Conservation (phyloP, 257 asterid genomes). For the Petunia axillaris region DNA sequence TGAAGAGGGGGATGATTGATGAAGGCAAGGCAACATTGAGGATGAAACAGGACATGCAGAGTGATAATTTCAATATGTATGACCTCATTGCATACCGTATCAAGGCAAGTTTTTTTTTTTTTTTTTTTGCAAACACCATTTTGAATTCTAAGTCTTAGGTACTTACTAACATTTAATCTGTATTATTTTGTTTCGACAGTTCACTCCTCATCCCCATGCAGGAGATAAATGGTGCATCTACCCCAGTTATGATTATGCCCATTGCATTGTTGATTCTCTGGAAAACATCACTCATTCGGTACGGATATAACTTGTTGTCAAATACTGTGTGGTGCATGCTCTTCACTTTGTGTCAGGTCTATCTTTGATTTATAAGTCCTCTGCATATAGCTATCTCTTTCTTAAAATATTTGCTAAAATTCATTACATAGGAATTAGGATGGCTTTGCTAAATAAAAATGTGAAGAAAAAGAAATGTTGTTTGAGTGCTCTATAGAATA, state of each 20-base stretch:
- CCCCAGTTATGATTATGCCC: conserved; percentile 96
- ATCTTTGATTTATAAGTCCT: not conserved
- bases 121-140: conserved; percentile 10
- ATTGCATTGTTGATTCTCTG: conserved; percentile 95
- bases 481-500: not conserved
- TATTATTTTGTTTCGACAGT: conserved; percentile 54
- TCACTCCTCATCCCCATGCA: conserved; percentile 97
- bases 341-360: conserved; percentile 6
- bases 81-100: conserved; percentile 95
- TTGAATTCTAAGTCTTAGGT: not conserved
- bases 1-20: conserved; percentile 77
- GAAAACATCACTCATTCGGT: conserved; percentile 96
- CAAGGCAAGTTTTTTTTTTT: conserved; percentile 56
- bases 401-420: not conserved
- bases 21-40: conserved; percentile 95
- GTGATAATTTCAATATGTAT: conserved; percentile 91
- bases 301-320: conserved; percentile 10
- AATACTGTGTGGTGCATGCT: not conserved
- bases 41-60: conserved; percentile 99
- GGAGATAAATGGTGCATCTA: conserved; percentile 99
- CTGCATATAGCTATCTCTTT: conserved; percentile 7
- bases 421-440: not conserved
- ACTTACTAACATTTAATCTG: conserved; percentile 27
- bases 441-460: not conserved
- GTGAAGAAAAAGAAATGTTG: not conserved